These are phyloP conservation scores for Eragrostis nindensis DNA, from an alignment of 176 grass and related monocot species.

Conservation along the genomic window DNA sequence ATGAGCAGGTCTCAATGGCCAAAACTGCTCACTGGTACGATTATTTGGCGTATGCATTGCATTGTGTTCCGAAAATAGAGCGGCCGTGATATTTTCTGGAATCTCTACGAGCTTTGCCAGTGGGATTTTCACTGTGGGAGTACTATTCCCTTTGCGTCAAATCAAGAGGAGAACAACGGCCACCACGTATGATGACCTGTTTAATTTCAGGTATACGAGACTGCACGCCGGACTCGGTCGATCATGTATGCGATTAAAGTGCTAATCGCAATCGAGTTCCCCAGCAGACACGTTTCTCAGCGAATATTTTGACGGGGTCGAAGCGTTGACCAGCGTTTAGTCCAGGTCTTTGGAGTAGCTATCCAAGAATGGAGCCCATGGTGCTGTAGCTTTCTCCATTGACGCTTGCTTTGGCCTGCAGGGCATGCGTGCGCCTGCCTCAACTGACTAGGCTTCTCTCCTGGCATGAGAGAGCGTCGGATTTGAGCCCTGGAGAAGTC, in stretches of 20 bases:
- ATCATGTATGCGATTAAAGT: neutral
- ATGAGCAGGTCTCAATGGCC: too few relatives aligned
- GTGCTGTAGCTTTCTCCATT: neutral
- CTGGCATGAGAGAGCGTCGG: neutral
- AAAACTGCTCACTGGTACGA: too few relatives aligned
- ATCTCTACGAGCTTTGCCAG: too few relatives aligned
- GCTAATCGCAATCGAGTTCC: neutral
- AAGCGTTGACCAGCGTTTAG: neutral
- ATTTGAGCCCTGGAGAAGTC: too few relatives aligned
- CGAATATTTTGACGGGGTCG: neutral
- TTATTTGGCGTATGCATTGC: too few relatives aligned
- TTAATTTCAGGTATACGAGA: too few relatives aligned
- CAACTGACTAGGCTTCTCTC: neutral
- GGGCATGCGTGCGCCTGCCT: neutral
- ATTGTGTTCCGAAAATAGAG: too few relatives aligned
- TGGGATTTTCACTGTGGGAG: too few relatives aligned
- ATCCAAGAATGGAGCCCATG: neutral
- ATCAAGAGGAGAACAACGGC: too few relatives aligned
- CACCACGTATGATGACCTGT: too few relatives aligned
- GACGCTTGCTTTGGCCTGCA: conserved; percentile 6
- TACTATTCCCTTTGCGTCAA: too few relatives aligned
- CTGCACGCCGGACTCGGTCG: neutral
- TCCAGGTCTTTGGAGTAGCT: neutral
- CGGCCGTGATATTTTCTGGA: too few relatives aligned
- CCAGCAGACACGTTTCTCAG: neutral